Evolutionary conservation across 2,329 filamentous ascomycete genomes (phyloP).

Genomic region (Colletotrichum sp.): DNA sequence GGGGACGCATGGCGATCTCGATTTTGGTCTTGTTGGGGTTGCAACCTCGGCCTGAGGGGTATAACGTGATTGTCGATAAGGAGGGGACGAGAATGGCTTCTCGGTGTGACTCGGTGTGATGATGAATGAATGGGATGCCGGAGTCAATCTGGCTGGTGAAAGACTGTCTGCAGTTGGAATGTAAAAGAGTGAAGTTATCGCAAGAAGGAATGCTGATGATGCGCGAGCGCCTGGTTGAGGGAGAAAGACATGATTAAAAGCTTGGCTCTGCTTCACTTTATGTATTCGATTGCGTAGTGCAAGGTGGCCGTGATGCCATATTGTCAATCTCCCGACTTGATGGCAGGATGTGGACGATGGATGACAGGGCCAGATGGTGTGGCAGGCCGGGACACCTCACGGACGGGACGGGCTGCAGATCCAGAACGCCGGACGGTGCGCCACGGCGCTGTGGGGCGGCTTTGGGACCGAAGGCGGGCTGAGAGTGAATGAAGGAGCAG

Average conservation of each 20-base stretch:
- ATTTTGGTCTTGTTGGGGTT: background rate
- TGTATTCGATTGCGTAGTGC: background rate
- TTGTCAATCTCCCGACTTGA: background rate
- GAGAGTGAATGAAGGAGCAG: background rate
- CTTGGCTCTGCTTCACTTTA: background rate
- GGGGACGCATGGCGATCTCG: slow-evolving; percentile 5
- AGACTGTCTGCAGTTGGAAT: background rate
- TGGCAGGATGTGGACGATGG: background rate
- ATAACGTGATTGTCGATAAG: background rate
- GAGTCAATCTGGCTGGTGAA: background rate
- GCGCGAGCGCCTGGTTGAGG: background rate
- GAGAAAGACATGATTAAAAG: background rate
- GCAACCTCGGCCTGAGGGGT: background rate
- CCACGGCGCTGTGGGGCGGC: background rate
- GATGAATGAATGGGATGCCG: background rate
- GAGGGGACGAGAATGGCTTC: background rate
- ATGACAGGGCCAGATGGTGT: background rate
- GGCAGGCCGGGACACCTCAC: background rate
- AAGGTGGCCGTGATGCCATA: background rate
- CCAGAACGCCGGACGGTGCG: slow-evolving; percentile 3
- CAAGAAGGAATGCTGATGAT: background rate
- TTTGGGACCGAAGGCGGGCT: background rate
- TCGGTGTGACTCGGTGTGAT: background rate
- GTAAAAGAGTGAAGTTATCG: background rate
- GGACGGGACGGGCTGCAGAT: background rate